Evolutionary conservation across 1,139 yeast genomes (phyloP), one percentile per base, ranked within the genome.

Genomic region (Pichia sp.): DNA sequence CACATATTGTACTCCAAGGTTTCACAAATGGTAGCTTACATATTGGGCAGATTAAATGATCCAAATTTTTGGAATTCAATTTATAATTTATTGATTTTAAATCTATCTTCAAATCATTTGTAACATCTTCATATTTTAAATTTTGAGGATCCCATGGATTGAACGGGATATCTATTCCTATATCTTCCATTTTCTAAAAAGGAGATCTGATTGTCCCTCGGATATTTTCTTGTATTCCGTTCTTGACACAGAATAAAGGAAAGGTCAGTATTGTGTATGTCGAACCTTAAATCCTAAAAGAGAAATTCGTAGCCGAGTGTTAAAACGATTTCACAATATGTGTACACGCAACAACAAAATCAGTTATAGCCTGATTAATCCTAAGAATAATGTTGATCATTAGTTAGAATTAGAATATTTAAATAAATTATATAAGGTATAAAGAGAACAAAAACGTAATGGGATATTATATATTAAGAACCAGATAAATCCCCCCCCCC

Each of bases 1-100:
- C 84, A 67, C 86, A 80, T 1, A 72, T 62, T 0, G 86, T 81
- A 5, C 82, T 77, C 56, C 76, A 66, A 0, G 86, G 86, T 46
- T 71, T 69, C 9, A 76, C 67, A 57, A 80, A 79, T 3, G 84
- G 83, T 51, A 76, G 76, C 56, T 79, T 81, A 59, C 85, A 81
- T 11, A 81, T 73, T 4, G 84, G 83, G 59, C 85, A 80, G 52
- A 68, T 72, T 51, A 80, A 64, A 63, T 82, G 84, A 39, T 81
- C 87, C 14, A 66, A 61, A 8, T 47, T 25, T 16, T 42, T 47
- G 0, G 50, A 7, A 4, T 66, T 59, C 13, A 63, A 56, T 5
- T 63, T 27, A 72, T 80, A 62, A 60, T 44, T 42, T 14, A 63
- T 33, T 2, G 59, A 44, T 42, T 62, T 48, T 34, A 59, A 19